These are phyloP conservation scores for Cichorium intybus DNA, from an alignment of 140 eudicot species.

Conservation along the genomic window DNA sequence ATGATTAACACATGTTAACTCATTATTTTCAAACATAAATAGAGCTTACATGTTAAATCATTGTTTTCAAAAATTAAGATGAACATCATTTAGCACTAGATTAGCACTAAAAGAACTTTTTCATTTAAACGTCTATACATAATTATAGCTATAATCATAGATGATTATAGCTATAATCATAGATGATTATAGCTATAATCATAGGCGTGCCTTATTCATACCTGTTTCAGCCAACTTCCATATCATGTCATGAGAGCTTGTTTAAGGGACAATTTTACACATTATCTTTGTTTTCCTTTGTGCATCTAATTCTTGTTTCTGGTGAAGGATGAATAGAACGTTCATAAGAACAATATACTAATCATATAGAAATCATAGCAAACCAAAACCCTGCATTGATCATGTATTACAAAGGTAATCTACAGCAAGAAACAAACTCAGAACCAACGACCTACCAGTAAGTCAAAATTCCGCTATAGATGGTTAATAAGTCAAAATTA, in stretches of 20 bases:
- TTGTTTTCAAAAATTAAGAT: no score
- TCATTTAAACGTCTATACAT: no score
- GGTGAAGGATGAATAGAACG: not conserved
- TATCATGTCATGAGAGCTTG: constrained; percentile 89
- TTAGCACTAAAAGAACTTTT: no score
- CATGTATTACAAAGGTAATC: not conserved
- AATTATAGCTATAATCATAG: no score
- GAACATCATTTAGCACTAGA: no score
- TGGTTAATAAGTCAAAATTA: not conserved
- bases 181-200: no score
- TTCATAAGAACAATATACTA: constrained; percentile 12
- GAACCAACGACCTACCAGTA: not conserved
- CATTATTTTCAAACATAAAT: no score
- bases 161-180: no score
- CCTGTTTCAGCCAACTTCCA: constrained; percentile 96
- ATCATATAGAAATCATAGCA: not conserved
- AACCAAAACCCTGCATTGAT: constrained; percentile 7
- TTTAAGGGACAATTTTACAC: constrained; percentile 93
- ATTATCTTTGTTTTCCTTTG: constrained; percentile 87
- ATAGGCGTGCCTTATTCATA: constrained; percentile 95
- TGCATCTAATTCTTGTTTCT: constrained; percentile 13
- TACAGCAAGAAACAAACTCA: not conserved
- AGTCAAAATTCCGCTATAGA: not conserved
- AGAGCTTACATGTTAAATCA: no score
- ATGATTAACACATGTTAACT: no score